Base-by-base conservation (phyloP, 2,329 filamentous ascomycete genomes). In the Clarireedia hainanense region DNA sequence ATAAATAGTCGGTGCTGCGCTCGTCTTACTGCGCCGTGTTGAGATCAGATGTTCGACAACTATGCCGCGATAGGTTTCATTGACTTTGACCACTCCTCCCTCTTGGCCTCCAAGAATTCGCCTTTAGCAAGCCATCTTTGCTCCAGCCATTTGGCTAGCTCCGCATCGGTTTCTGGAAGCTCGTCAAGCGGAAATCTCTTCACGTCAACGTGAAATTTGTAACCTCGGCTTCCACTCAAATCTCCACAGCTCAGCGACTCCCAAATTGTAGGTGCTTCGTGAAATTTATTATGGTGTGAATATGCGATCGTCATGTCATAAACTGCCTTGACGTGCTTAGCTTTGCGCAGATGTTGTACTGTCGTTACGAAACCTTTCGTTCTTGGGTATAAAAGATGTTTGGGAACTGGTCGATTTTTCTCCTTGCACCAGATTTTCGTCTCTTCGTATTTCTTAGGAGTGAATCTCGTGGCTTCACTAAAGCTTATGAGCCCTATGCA, bases 381-480 rank as follows among this genome's bases (percentile, higher is more conserved):
- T 34, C 80, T 75, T 23, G 80, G 80, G 62, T 83, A 83, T 17
- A 85, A 73, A 12, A 82, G 73, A 67, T 85, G 78, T 67, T 74
- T 73, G 6, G 79, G 80, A 59, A 81, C 72, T 2, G 75, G 74
- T 47, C 74, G 75, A 58, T 72, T 65, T 61, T 77, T 75, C 58
- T 71, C 70, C 54, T 73, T 72, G 68, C 80, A 84, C 76, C 78
- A 84, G 6, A 67, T 64, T 56, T 72, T 72, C 1, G 80, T 76
- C 59, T 77, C 73, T 46, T 72, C 69, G 60, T 79, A 76, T 67
- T 83, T 84, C 55, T 70, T 64, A 1, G 71, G 70, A 2, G 79
- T 83, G 66, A 76, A 84, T 58, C 81, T 75, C 7, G 80, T 84
- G n/a, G 77, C 78, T 71, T 85, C 82, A 63, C 79, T 82, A 72